A percentile compares a stretch with the other conserved stretches of the same genome.
Evolutionary conservation across 805 yeast species (phyloP).

Genomic region (Candida ficus): DNA sequence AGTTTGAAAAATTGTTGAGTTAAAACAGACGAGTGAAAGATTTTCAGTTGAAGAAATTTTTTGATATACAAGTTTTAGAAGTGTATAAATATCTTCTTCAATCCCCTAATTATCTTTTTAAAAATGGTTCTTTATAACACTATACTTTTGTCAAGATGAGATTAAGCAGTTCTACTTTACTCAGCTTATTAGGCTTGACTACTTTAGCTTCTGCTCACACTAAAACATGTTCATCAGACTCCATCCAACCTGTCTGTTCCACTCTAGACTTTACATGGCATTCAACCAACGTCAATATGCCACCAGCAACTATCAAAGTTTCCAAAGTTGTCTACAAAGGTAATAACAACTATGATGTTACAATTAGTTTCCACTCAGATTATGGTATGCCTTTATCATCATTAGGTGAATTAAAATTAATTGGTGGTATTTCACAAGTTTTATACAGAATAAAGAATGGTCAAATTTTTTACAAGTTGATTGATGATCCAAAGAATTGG

Average conservation of each 20-base stretch:
- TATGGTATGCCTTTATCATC: conserved; percentile 2
- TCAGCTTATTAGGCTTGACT: too few species aligned
- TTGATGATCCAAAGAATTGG: conserved; percentile 7
- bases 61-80: too few species aligned
- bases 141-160: too few species aligned
- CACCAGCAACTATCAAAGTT: background rate
- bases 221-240: too few species aligned
- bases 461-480: background rate
- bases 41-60: too few species aligned
- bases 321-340: background rate
- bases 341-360: conserved; percentile 6
- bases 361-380: conserved; percentile 5
- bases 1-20: too few species aligned
- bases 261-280: background rate
- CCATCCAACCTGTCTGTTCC: background rate
- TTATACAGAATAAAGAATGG: conserved; percentile 6
- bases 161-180: too few species aligned
- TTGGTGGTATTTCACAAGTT: conserved; percentile 1
- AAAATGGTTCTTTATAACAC: too few species aligned
- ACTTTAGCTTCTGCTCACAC: too few species aligned
- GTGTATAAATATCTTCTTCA: too few species aligned
- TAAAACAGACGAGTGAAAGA: too few species aligned
- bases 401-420: conserved; percentile 9
- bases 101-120: too few species aligned
- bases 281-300: background rate